These are phyloP conservation scores for Letharia columbiana DNA, from an alignment of 495 filamentous ascomycete genomes.

Conservation along the genomic window DNA sequence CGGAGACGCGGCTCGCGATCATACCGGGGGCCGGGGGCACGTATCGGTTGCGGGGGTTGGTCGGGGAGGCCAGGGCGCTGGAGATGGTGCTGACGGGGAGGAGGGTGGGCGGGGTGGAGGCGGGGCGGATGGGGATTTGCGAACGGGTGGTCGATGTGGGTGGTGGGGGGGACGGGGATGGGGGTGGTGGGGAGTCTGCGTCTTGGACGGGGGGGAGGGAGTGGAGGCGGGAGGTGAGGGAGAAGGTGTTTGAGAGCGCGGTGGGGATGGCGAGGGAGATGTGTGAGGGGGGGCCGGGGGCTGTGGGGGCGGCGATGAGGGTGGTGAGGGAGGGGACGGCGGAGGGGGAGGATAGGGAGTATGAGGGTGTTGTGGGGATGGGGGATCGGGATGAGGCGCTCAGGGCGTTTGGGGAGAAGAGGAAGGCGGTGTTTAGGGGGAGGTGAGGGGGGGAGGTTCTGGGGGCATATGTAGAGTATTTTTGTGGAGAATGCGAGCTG, in stretches of 20 bases:
- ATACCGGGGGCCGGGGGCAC: slow-evolving; percentile 93
- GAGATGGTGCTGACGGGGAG: slow-evolving; percentile 84
- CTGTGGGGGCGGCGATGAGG: slow-evolving; percentile 63
- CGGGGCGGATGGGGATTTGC: slow-evolving; percentile 74
- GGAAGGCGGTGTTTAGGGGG: slow-evolving; percentile 22
- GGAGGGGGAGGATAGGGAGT: slow-evolving; percentile 66
- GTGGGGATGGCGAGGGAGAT: slow-evolving; percentile 73
- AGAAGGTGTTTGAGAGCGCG: slow-evolving; percentile 60
- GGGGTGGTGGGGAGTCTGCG: background rate
- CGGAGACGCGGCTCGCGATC: slow-evolving; percentile 86
- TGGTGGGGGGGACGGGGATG: slow-evolving; percentile 38
- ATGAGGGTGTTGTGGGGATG: slow-evolving; percentile 64
- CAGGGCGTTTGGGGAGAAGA: slow-evolving; percentile 31
- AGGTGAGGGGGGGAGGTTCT: background rate
- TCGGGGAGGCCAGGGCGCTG: slow-evolving; percentile 65
- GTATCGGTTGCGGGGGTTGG: slow-evolving; percentile 66
- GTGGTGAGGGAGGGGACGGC: slow-evolving; percentile 48
- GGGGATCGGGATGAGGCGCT: slow-evolving; percentile 31
- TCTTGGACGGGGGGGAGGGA: slow-evolving; percentile 19
- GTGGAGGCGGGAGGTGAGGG: slow-evolving; percentile 45
- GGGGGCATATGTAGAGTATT: background rate
- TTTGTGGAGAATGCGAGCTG: background rate
- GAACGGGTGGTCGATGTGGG: slow-evolving; percentile 73
- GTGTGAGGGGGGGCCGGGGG: slow-evolving; percentile 78
- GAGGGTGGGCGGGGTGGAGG: slow-evolving; percentile 66